Evolutionary conservation across 805 yeast genomes (phyloP), one percentile per base, ranked within the genome.

Genomic region (Wickerhamomyces hampshirensis): DNA sequence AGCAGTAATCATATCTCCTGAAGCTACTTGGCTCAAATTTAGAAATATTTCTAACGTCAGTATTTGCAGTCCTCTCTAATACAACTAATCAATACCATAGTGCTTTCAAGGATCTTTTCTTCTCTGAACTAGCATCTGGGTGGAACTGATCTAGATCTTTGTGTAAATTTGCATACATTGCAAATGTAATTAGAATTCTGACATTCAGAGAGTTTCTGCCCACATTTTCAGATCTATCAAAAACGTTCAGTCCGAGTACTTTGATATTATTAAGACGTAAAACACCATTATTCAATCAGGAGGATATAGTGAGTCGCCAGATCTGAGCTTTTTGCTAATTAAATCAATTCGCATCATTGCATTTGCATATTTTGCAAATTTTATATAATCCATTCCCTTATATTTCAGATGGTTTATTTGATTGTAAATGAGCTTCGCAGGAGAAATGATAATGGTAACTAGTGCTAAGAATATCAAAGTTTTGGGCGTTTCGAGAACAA

Each of bases 1-100:
- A 40, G 18, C 43, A 44, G 27, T 37, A 36, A 12, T 40, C 48
- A 33, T 36, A 34, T 30, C 48, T 28, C 26, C 44, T 38, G 34
- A 44, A 40, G 10, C 31, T 28, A 11, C 41, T 37, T 1, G 48
- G 44, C 10, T 44, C 48, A 18, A 44, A 34, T 30, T 44, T 44
- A 26, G 48, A 44, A 6, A 44, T 40, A 32, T 38, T 38, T 11
- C 48, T 44, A 23, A 44, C 18, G 18, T 44, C 48, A 41, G 38
- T 40, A 7, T 44, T 40, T 18, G 40, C 48, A 33, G 40, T 38
- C 2, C 35, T 32, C 18, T 44, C 48, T 27, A 38, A 44, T 3
- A 40, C 23, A 10, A 44, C 41, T 5, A 44, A 30, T 4, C 37
- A 33, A 19, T 44, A 44, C 48, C 48, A 44, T 14, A 44, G 23